Evolutionary conservation across 345 rosid genomes (phyloP), one percentile per base, ranked within the genome.

Genomic region (Passiflora organensis): DNA sequence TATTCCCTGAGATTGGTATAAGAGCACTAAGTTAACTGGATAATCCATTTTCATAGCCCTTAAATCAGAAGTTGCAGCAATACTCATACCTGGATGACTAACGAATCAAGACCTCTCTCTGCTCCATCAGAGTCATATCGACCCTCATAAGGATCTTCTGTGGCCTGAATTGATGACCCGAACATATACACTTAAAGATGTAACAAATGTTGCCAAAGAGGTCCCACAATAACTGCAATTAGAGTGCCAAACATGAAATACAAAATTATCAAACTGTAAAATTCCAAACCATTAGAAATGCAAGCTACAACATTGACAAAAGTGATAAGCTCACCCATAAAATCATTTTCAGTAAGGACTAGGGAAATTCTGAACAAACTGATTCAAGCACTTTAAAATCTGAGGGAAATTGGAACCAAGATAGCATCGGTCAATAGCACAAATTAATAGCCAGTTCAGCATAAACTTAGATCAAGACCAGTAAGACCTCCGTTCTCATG

Each of bases 101-200:
- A 91, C 52, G 95, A 85, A 73, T 87, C 96, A 70, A 91, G 86
- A 72, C 95, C 84, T 71, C 67, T 87, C 72, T 91, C 97, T 51
- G 74, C 87, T 67, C 97, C 96, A 78, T 91, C 97, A 10, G 96
- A 91, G 68, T 91, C 97, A 67, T 91, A 91, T 62, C 82, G 76
- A 64, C 83, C 97, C 32, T 78, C 90, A 70, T 64, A 87, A 18
- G 91, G 51, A 72, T 85, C 86, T 73, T 80, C 91, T 46, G 70
- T 62, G 61, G 95, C 95, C 71, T 82, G 81, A 63, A 87, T 44
- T 80, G 97, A 80, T 19, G 95, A 83, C 39, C n/a, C 64, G 81
- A 43, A 74, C 49, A 60, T 91, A 87, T 43, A 91, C 91, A 59
- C 75, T 60, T 52, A 87, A 74, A 71, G 97, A 79, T 39, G 91